Base-by-base conservation (phyloP, 2,329 filamentous ascomycete species). In the Arthrobotrys pseudoclavata region DNA sequence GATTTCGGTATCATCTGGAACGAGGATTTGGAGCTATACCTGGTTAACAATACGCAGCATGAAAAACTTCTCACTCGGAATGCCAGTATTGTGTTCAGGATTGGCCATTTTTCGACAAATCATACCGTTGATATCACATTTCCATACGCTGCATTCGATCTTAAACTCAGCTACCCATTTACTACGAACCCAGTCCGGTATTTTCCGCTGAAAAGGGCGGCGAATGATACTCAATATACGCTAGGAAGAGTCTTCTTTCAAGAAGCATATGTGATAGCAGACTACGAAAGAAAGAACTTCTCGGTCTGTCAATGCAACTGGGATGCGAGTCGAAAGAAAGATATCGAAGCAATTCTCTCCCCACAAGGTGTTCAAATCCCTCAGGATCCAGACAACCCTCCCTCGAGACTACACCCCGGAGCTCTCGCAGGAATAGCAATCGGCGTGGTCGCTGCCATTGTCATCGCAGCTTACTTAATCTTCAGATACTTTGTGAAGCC, bases 221-320 rank as follows among this genome's bases (percentile, higher is more conserved):
- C 79, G 0, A 82, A 83, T 61, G 78, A 80, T 6, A 81, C 80
- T 34, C 83, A 84, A 71, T 83, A 82, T 55, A 84, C 82, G 3
- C 81, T 85, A 34, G 84, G 84, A 15, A 81, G 84, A 63, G 80
- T 81, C 4, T 85, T 85, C 75, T 79, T 85, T 18, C 84, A 85
- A 79, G 84, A 85, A 80, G 83, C 83, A 12, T 84, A 84, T 76
- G 55, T 84, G 31, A 81, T 80, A 29, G 83, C 83, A 9, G 83
- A 84, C 70, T 84, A 84, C 74, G 83, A 84, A 66, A 80, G 83
- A 6, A 80, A 81, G 24, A 83, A 82, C 40, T 84, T 84, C 60
- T 83, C 83, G 0, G 76, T 84, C 10, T 82, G 82, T 24, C 82
- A 84, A 60, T 69, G 67, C 22, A 62, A 42, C 13, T 69, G 67